phyloP scores from a whole-genome alignment of 2,329 filamentous ascomycete genomes.

The Parastagonospora avenae region DNA sequence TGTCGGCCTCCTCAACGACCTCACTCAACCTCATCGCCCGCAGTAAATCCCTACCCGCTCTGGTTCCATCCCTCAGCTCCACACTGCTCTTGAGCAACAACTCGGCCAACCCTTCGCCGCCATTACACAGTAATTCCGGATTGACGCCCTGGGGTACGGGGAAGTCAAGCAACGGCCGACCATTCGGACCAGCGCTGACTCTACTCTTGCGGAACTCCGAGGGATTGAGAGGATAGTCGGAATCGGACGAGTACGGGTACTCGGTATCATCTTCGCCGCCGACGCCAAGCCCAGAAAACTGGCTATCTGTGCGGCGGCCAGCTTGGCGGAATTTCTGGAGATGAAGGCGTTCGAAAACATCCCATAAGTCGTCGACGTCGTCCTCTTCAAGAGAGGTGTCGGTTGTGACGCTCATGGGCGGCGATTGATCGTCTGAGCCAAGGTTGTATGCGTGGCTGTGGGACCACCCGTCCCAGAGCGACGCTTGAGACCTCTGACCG shows the following conservation, averaged over 20 bases:
- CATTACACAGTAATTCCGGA: slow-evolving; percentile 31
- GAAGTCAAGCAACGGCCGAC: slow-evolving; percentile 41
- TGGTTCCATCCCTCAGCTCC: slow-evolving; percentile 37
- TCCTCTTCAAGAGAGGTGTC: slow-evolving; percentile 41
- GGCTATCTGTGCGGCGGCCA: slow-evolving; percentile 21
- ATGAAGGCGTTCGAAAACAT: slow-evolving; percentile 31
- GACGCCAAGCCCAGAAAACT: not conserved
- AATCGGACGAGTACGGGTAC: not conserved
- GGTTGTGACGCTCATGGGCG: slow-evolving; percentile 37
- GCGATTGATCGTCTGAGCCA: slow-evolving; percentile 37
- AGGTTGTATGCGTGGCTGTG: slow-evolving; percentile 40
- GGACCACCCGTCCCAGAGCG: slow-evolving; percentile 41
- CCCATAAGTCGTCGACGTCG: slow-evolving; percentile 45
- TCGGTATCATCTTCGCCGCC: slow-evolving; percentile 6
- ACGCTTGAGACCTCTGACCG: slow-evolving; percentile 36
- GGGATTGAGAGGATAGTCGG: slow-evolving; percentile 13
- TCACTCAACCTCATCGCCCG: slow-evolving; percentile 38
- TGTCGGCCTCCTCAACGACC: slow-evolving; percentile 18
- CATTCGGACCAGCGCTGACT: slow-evolving; percentile 38
- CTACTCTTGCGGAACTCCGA: slow-evolving; percentile 17
- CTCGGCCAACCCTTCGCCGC: slow-evolving; percentile 27
- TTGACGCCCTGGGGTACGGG: slow-evolving; percentile 38
- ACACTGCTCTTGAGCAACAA: slow-evolving; percentile 36
- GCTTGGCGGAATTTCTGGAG: slow-evolving; percentile 1
- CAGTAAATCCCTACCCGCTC: slow-evolving; percentile 38